Percentiles rank a stretch among this genome's conserved stretches.
phyloP scores from a whole-genome alignment of 768 basidiomycete genomes.

The Leccinum variicolor region DNA sequence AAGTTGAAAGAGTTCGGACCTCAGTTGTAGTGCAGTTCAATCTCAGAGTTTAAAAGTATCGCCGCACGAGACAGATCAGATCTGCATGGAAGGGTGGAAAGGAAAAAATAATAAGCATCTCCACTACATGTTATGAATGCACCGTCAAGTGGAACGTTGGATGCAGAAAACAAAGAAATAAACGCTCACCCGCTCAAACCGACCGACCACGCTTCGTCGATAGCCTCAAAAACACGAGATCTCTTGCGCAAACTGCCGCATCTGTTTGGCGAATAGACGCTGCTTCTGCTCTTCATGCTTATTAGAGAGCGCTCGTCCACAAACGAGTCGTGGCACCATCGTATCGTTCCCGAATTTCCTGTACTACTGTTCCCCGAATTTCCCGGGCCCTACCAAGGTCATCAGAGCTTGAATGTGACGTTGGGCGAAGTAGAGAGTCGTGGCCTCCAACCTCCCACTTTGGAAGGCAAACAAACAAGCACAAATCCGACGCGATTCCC shows the following conservation, averaged over 20 bases:
- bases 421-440: constrained; percentile 81
- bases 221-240: constrained; percentile 87
- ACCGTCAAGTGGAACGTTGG: neutral
- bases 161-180: neutral
- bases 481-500: neutral
- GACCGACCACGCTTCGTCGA: constrained; percentile 80
- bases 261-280: constrained; percentile 75
- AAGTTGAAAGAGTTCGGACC: neutral
- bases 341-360: neutral
- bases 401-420: constrained; percentile 87
- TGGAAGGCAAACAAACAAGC: neutral
- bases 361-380: constrained; percentile 1
- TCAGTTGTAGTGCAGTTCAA: neutral
- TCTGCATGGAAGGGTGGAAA: neutral
- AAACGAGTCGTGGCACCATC: no score
- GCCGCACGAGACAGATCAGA: neutral
- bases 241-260: constrained; percentile 92
- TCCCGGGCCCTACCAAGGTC: constrained; percentile 30
- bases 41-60: neutral
- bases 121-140: neutral
- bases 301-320: constrained; percentile 36
- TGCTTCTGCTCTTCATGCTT: constrained; percentile 41
- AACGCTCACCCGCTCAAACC: constrained; percentile 80
- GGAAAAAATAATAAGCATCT: neutral
- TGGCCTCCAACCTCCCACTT: neutral